These are phyloP conservation scores for Articulospora tetracladia DNA, from an alignment of 495 filamentous ascomycete species.

Conservation along the genomic window DNA sequence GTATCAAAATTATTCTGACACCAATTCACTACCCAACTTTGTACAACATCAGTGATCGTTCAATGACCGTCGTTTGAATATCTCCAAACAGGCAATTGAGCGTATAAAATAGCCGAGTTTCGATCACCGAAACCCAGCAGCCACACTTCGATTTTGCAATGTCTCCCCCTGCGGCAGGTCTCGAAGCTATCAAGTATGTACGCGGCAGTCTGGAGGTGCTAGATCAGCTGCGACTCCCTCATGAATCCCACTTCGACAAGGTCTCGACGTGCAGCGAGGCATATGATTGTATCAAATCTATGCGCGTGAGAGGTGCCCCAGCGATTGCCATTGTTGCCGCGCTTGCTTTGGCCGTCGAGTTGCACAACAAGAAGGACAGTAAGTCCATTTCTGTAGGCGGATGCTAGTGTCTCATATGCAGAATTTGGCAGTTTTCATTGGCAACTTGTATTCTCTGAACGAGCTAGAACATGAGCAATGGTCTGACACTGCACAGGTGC, in stretches of 20 bases:
- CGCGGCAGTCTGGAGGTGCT: slow-evolving; percentile 77
- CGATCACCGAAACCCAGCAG: too few relatives aligned
- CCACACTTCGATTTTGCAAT: not conserved
- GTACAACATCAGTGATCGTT: too few relatives aligned
- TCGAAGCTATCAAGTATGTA: slow-evolving; percentile 86
- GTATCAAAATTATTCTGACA: not conserved
- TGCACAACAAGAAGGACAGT: slow-evolving; percentile 50
- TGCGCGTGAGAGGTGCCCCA: slow-evolving; percentile 89
- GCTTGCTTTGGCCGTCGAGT: slow-evolving; percentile 75
- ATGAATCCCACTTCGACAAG: slow-evolving; percentile 73
- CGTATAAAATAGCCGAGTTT: too few relatives aligned
- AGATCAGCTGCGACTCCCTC: slow-evolving; percentile 88
- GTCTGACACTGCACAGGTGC: slow-evolving; percentile 17
- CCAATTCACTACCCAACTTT: too few relatives aligned
- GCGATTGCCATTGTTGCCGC: slow-evolving; percentile 97
- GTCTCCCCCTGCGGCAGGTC: slow-evolving; percentile 17
- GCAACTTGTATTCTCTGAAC: too few relatives aligned
- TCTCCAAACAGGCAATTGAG: too few relatives aligned
- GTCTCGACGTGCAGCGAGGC: slow-evolving; percentile 75
- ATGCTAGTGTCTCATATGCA: not conserved
- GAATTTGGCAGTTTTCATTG: not conserved
- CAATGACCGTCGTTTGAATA: too few relatives aligned
- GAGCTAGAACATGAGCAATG: not conserved
- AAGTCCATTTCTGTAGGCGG: slow-evolving; percentile 12
- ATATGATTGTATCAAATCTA: slow-evolving; percentile 87